Conservation (phyloP, 2,329 filamentous ascomycete species). For the Cercospora sesami region DNA sequence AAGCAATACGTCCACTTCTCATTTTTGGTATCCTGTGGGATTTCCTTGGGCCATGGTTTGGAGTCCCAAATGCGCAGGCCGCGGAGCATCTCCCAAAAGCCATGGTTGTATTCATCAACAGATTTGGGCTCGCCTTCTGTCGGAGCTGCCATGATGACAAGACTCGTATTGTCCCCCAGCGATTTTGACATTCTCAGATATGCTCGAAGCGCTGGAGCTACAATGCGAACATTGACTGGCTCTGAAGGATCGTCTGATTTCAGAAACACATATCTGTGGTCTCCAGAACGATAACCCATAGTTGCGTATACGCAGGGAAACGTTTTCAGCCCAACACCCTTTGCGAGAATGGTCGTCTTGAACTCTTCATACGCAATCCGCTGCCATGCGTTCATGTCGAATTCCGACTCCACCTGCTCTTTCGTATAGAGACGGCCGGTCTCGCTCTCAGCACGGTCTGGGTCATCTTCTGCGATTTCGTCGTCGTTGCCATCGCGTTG, state of each 20-base stretch:
- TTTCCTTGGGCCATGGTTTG: constrained; percentile 24
- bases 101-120: constrained; percentile 26
- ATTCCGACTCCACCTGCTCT: constrained; percentile 24
- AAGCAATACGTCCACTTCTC: constrained; percentile 28
- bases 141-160: constrained; percentile 27
- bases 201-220: constrained; percentile 22
- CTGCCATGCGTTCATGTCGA: constrained; percentile 27
- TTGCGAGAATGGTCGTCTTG: constrained; percentile 28
- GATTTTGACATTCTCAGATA: constrained; percentile 24
- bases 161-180: constrained; percentile 25
- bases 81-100: constrained; percentile 27
- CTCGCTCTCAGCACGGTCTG: not conserved
- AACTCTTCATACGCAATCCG: constrained; percentile 27
- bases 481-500: not conserved
- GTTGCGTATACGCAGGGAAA: constrained; percentile 28
- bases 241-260: constrained; percentile 26
- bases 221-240: constrained; percentile 24
- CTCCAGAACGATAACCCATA: constrained; percentile 25
- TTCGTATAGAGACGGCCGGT: constrained; percentile 11
- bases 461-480: not conserved
- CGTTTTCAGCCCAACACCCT: constrained; percentile 24
- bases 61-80: constrained; percentile 26
- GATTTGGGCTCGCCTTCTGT: constrained; percentile 22
- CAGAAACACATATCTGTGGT: constrained; percentile 27
- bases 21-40: constrained; percentile 23